Base-by-base conservation (phyloP, 371 early-diverging fungal species). In the Gilbertella persicaria region DNA sequence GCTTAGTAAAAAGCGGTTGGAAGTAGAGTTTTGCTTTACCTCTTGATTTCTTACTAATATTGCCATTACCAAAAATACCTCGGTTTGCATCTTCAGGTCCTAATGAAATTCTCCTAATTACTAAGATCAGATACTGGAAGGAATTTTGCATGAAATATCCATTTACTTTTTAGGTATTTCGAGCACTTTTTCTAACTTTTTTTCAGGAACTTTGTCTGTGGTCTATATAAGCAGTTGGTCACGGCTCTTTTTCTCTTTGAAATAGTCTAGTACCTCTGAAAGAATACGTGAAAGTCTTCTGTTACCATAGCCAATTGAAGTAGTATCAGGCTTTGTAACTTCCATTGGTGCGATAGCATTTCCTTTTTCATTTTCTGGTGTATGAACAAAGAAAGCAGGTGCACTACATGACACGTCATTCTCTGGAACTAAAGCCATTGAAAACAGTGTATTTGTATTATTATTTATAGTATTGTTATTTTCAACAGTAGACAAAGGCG, bases 251-350 rank as follows among this genome's bases (percentile, higher is more conserved):
- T n/a, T n/a, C n/a, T n/a, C n/a, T n/a, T n/a, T n/a, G n/a, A n/a
- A n/a, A n/a, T n/a, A n/a, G n/a, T n/a, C n/a, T n/a, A n/a, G n/a
- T 62, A 62, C 63, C 38, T 62, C 50, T 29, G 57, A 25, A 6
- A 57, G 35, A 28, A 62, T 45, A 12, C 46, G 37, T 16, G 63
- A 62, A 13, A 62, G 53, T 45, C 63, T 48, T 53, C 63, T 47
- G 20, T 62, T 53, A 6, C 58, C 63, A 36, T 62, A 45, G 2
- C 53, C 53, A 26, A 47, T 41, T 1, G 48, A 39, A 17, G 43
- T 13, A 5, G 52, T 47, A 8, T 45, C 16, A 4, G 48, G 33
- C 0, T 42, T 19, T 37, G 13, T 51, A 5, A 26, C 16, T 9
- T 51, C 44, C 4, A 9, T 28, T 13, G 24, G 36, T 21, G 48